Conservation (phyloP, 2,329 filamentous ascomycete genomes). For the Colletotrichum scovillei region DNA sequence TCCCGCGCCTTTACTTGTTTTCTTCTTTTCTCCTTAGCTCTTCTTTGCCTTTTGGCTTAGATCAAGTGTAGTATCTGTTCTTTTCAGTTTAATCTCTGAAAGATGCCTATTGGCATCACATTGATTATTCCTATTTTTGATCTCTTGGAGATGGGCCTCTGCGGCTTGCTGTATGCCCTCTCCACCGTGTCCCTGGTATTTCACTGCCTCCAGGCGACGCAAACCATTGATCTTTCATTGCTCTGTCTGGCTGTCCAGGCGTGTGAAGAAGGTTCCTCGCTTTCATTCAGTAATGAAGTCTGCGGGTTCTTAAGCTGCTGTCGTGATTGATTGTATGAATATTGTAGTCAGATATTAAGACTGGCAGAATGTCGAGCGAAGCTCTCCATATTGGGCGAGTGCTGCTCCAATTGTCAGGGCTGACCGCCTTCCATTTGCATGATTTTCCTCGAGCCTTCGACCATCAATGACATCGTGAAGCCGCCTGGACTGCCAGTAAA, state of each 20-base stretch:
- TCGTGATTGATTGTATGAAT: not conserved
- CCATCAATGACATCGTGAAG: not conserved
- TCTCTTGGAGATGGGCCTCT: slow-evolving; percentile 59
- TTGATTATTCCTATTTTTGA: slow-evolving; percentile 82
- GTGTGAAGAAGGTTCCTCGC: slow-evolving; percentile 62
- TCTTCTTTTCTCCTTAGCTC: slow-evolving; percentile 42
- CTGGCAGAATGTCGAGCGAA: not conserved
- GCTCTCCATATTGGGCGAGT: not conserved
- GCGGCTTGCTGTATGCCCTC: slow-evolving; percentile 72
- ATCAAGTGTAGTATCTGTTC: slow-evolving; percentile 86
- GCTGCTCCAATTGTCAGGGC: not conserved
- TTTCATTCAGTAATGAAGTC: not conserved
- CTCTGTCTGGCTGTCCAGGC: slow-evolving; percentile 58
- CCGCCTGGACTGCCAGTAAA: not conserved
- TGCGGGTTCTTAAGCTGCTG: not conserved
- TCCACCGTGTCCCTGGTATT: slow-evolving; percentile 77
- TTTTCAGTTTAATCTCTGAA: slow-evolving; percentile 88
- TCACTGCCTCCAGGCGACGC: slow-evolving; percentile 78
- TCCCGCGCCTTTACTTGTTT: slow-evolving; percentile 40
- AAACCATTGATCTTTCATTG: slow-evolving; percentile 70
- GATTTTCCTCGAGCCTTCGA: not conserved
- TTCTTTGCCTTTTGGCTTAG: slow-evolving; percentile 63
- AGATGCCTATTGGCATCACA: slow-evolving; percentile 71
- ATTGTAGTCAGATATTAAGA: not conserved
- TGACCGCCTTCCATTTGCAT: slow-evolving; percentile 12